Evolutionary conservation across 495 filamentous ascomycete genomes (phyloP), one percentile per base, ranked within the genome.

Genomic region (Podospora sp.): DNA sequence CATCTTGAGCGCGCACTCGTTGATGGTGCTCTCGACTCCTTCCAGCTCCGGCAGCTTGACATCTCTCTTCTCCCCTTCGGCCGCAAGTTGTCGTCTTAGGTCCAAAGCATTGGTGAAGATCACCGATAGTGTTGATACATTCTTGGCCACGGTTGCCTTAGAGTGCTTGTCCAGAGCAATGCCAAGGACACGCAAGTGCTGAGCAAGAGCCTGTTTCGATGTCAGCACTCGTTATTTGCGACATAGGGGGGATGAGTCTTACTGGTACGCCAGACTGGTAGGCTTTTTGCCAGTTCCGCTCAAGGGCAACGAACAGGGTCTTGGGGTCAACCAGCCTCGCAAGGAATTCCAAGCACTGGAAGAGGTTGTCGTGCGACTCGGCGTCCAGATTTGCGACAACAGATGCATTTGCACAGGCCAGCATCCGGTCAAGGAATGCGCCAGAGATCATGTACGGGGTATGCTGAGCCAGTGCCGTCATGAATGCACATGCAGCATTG

Each of bases 401-500:
- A 24, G 92, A 95, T 35, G 82, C 80, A 74, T 87, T 89, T 12
- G 91, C 92, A 40, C 90, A 84, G 26, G 80, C 70, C 24, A 98
- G 76, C 22, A 96, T 79, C 21, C 81, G 85, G 66, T 90, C 88
- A 12, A 98, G 77, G 68, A 94, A 89, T 29, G 83, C 78, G 2
- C 85, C 86, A 1, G 91, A 90, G 57, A 97, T 81, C 87, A 97
- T 96, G 77, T 88, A 96, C 1, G 94, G 93, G 14, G 97, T 79
- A 67, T 92, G 86, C 57, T 92, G 86, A 21, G 93, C 83, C n/a
- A 97, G 79, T 1, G 91, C 87, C 27, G 86, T 87, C 66, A 96
- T 82, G 66, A 97, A 89, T 1, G 89, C 84, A 78, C 90, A 96
- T 0, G 87, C 86, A 5, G 94, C 92, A 73, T 94, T 91, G 71